Base-by-base conservation (phyloP, 148 eudicot genomes). In the Pouteria glomerata region DNA sequence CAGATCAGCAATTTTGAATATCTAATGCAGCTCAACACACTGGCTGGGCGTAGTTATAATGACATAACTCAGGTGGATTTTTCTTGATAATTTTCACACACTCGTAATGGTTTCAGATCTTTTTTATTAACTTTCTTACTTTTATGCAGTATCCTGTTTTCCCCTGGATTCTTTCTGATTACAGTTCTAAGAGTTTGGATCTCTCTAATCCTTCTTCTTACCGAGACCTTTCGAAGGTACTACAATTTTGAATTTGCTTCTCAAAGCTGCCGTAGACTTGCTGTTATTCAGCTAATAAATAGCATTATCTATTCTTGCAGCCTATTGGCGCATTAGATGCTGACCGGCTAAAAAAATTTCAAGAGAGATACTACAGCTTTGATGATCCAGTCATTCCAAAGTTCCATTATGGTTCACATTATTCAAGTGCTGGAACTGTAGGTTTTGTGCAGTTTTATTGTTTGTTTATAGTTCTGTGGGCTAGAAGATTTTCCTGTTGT, bases 1-100 rank as follows among this genome's bases (percentile, higher is more conserved):
- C 97, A 96, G 99, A 92, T 96, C 83, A 96, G 99, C 91, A 96
- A 96, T 82, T 96, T 96, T 47, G 99, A 96, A 61, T 96, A 96
- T 86, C 81, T 96, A 65, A 96, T 96, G 99, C 99, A 95, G 82
- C 92, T 96, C 68, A 96, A 96, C 72, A 96, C 99, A 56, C 77
- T 96, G 81, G 99, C 99, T 83, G 99, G 99, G 34, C 94, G 99
- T 66, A 96, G 94, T 79, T 96, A 92, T 82, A 96, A 96, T 82
- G 99, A 96, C 79, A 92, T 96, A 33, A 96, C 99, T 62, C 99
- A 96, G 92, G 96, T 92, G 63, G 27, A 44, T 68, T 76, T 21
- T 56, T 64, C 29, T 29, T 59, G 74, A 26, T 62, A 33, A 30
- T n/a, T 68, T 66, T 60, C 66, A 26, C 60, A 59, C 19, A 35